Percentiles rank a stretch among this genome's conserved stretches.
Evolutionary conservation across 805 yeast genomes (phyloP).

Genomic region (Candida ponderosae): DNA sequence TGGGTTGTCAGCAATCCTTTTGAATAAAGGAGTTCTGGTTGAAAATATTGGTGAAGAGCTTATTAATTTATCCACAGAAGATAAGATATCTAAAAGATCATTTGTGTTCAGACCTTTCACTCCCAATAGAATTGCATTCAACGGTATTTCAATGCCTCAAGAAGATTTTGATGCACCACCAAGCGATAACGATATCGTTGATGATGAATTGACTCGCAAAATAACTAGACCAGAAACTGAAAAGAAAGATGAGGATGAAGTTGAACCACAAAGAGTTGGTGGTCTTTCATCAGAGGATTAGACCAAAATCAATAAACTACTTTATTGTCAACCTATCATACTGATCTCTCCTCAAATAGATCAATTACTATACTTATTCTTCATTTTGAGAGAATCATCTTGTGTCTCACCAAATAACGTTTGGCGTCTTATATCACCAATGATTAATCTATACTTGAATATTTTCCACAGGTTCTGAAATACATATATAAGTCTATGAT

Average conservation of each 20-base stretch:
- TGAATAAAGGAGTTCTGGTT: conserved; percentile 42
- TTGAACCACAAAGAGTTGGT: conserved; percentile 6
- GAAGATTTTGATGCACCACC: conserved; percentile 23
- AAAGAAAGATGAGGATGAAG: background rate
- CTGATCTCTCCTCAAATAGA: too few species aligned
- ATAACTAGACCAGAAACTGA: background rate
- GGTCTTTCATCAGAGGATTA: too few species aligned
- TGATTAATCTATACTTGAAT: too few species aligned
- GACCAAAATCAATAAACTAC: too few species aligned
- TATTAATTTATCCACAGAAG: conserved; percentile 37
- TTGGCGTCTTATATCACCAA: too few species aligned
- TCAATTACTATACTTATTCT: too few species aligned
- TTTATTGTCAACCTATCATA: too few species aligned
- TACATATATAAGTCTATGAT: too few species aligned
- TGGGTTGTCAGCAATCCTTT: conserved; percentile 50
- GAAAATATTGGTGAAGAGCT: conserved; percentile 33
- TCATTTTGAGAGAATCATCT: too few species aligned
- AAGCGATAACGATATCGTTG: conserved; percentile 1
- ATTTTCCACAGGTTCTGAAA: too few species aligned
- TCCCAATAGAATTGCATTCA: conserved; percentile 49
- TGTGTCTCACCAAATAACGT: too few species aligned
- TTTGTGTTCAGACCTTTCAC: conserved; percentile 44
- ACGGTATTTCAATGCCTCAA: conserved; percentile 21
- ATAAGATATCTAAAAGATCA: conserved; percentile 38
- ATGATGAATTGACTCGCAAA: background rate